A percentile compares a stretch with the other conserved stretches of the same genome.
phyloP scores from a whole-genome alignment of 2,329 filamentous ascomycete genomes.

The Emmonsia crescens region DNA sequence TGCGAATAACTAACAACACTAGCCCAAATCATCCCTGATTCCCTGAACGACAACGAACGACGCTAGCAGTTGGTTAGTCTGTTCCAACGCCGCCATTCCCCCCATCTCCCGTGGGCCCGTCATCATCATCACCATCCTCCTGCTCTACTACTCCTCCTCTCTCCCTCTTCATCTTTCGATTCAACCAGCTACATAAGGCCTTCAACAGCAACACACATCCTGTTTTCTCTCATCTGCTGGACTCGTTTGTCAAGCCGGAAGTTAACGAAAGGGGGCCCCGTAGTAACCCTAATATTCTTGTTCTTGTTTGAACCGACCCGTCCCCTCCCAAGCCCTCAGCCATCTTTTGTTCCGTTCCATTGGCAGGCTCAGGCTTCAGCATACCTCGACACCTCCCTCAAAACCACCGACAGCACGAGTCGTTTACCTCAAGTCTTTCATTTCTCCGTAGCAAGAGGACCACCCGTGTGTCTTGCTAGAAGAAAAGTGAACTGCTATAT shows the following conservation, averaged over 20 bases:
- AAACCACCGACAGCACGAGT: not conserved
- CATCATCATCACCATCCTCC: not conserved
- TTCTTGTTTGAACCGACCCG: not conserved
- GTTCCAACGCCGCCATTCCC: not conserved
- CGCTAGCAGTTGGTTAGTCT: not conserved
- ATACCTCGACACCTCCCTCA: not conserved
- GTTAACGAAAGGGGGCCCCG: not conserved
- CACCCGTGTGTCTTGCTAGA: not conserved
- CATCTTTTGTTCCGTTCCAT: not conserved
- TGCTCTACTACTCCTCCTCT: not conserved
- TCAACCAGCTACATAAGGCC: not conserved
- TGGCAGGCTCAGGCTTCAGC: not conserved
- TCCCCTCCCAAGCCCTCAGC: not conserved
- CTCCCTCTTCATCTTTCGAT: not conserved
- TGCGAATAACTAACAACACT: too few species aligned
- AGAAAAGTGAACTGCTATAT: not conserved
- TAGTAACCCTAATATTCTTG: too few species aligned
- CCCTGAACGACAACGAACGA: too few species aligned
- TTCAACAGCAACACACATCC: not conserved
- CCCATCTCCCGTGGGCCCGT: not conserved
- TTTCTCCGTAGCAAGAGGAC: not conserved
- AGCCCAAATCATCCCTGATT: too few species aligned
- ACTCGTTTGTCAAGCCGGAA: not conserved
- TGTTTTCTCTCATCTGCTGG: not conserved
- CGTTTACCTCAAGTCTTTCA: not conserved